Evolutionary conservation across 2,329 filamentous ascomycete species (phyloP).

Genomic region (Monilinia fructigena): DNA sequence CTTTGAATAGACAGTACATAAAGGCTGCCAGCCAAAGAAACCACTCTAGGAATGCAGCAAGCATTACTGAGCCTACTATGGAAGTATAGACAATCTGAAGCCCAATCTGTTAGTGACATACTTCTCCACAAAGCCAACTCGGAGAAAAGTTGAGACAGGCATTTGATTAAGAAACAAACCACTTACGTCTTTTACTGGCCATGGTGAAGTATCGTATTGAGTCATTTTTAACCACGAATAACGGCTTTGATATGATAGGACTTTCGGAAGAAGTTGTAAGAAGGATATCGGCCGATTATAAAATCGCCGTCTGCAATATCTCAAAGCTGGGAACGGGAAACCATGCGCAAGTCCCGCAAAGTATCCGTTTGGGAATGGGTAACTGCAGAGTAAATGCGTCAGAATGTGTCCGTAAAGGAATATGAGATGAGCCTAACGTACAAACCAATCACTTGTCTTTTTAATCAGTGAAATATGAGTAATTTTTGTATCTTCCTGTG

Average conservation of each 20-base stretch:
- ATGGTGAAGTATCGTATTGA: slow-evolving; percentile 44
- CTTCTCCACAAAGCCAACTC: slow-evolving; percentile 3
- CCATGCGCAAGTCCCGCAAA: slow-evolving; percentile 28
- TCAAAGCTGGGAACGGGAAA: slow-evolving; percentile 14
- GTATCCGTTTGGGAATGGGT: slow-evolving; percentile 26
- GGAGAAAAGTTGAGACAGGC: slow-evolving; percentile 7
- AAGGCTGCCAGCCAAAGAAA: slow-evolving; percentile 94
- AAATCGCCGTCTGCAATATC: slow-evolving; percentile 16
- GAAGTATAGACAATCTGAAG: slow-evolving; percentile 78
- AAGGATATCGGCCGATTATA: slow-evolving; percentile 8
- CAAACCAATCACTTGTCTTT: slow-evolving; percentile 16
- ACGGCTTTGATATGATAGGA: not conserved
- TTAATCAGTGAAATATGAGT: slow-evolving; percentile 1
- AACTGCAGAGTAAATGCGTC: slow-evolving; percentile 27
- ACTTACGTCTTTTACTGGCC: slow-evolving; percentile 53
- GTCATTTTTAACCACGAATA: slow-evolving; percentile 42
- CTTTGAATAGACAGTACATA: slow-evolving; percentile 84
- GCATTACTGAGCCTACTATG: slow-evolving; percentile 77
- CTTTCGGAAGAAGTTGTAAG: slow-evolving; percentile 1
- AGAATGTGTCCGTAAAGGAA: slow-evolving; percentile 14
- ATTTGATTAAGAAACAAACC: not conserved
- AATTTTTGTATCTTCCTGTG: not conserved
- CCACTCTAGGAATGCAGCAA: slow-evolving; percentile 88
- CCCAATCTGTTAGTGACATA: slow-evolving; percentile 23
- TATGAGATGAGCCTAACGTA: slow-evolving; percentile 13